Conservation (phyloP, 2,329 filamentous ascomycete genomes). For the Cladosporium sp. region DNA sequence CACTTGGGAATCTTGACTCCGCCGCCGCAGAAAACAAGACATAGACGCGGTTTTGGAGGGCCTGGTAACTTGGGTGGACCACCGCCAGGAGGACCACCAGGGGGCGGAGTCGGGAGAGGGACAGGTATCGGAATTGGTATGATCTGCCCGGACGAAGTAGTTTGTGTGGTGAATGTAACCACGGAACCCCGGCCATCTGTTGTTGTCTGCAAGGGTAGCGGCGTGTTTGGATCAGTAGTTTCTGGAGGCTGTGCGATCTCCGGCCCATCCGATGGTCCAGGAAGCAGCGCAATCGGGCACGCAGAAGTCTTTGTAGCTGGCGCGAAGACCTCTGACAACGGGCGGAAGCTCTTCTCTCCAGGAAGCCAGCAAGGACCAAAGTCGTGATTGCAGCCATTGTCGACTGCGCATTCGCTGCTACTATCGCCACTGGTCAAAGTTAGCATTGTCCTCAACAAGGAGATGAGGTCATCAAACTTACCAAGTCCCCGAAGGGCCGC, state of each 20-base stretch:
- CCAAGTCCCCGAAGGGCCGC: neutral
- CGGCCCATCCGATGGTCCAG: slow-evolving; percentile 1
- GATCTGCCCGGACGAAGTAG: neutral
- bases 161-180: neutral
- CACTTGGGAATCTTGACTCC: neutral
- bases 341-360: neutral
- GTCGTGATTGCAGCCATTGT: neutral
- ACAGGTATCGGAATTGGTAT: neutral
- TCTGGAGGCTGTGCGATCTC: neutral
- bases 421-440: neutral
- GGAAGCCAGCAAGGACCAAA: slow-evolving; percentile 8
- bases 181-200: no score
- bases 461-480: neutral
- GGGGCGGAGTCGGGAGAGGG: neutral
- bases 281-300: neutral
- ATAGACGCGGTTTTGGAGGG: neutral
- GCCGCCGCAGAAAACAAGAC: neutral
- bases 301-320: neutral
- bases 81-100: neutral
- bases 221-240: neutral
- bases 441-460: neutral
- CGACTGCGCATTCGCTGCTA: neutral
- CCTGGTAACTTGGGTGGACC: neutral
- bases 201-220: neutral
- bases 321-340: neutral